A percentile compares a stretch with the other conserved stretches of the same genome.
These are phyloP conservation scores for Penicillium sclerotigenum DNA, from an alignment of 2,329 filamentous ascomycete genomes.

Conservation along the genomic window DNA sequence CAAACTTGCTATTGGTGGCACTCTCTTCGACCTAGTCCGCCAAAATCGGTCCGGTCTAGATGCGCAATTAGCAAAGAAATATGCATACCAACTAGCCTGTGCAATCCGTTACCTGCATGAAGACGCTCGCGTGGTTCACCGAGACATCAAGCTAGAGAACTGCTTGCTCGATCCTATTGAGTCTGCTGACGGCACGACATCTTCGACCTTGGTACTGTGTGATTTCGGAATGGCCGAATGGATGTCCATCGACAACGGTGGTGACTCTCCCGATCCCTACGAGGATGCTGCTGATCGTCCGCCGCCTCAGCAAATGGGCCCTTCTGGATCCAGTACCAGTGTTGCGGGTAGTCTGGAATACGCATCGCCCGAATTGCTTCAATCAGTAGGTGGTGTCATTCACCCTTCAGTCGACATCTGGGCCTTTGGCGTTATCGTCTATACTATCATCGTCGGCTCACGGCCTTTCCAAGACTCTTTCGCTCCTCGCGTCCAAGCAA, in stretches of 20 bases:
- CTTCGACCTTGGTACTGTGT: conserved; percentile 60
- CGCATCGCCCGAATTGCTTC: conserved; percentile 49
- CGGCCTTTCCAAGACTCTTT: conserved; percentile 62
- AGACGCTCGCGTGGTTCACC: conserved; percentile 63
- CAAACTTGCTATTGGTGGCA: conserved; percentile 61
- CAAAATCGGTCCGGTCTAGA: conserved; percentile 54
- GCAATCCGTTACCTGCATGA: conserved; percentile 66
- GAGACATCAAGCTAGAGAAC: conserved; percentile 68
- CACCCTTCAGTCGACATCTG: conserved; percentile 61
- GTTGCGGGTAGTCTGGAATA: conserved; percentile 60
- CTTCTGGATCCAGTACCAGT: conserved; percentile 55
- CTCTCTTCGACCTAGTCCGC: conserved; percentile 61
- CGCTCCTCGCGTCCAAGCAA: conserved; percentile 55
- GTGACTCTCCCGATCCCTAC: conserved; percentile 50
- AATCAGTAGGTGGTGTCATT: conserved; percentile 40
- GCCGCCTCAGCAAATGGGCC: conserved; percentile 51
- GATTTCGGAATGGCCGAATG: conserved; percentile 70
- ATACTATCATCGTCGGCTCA: conserved; percentile 57
- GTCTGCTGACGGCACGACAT: conserved; percentile 46
- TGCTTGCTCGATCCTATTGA: conserved; percentile 59
- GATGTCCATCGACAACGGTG: conserved; percentile 55
- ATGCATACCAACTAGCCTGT: conserved; percentile 61
- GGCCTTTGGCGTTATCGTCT: conserved; percentile 64
- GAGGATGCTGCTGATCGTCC: conserved; percentile 47
- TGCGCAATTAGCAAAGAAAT: conserved; percentile 54